These are phyloP conservation scores for Aspergillus alliaceus DNA, from an alignment of 2,329 filamentous ascomycete species.

Conservation along the genomic window DNA sequence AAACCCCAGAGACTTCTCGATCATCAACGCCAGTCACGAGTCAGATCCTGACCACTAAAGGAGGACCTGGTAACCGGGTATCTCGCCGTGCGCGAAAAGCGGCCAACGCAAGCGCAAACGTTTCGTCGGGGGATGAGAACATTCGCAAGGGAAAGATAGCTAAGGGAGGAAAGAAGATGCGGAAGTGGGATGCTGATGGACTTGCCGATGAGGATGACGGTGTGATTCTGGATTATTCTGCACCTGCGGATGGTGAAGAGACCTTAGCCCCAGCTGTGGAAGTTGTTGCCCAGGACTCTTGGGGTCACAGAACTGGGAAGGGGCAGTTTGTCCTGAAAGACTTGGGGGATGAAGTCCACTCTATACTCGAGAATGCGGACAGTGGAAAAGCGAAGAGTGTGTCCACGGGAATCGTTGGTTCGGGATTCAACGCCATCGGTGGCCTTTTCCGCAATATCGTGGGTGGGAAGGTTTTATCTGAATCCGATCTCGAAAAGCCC, in stretches of 20 bases:
- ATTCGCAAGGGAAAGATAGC: slow-evolving; percentile 58
- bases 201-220: slow-evolving; percentile 80
- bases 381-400: slow-evolving; percentile 55
- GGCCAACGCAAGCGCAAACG: slow-evolving; percentile 48
- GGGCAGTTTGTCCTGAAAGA: slow-evolving; percentile 95
- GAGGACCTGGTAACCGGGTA: slow-evolving; percentile 71
- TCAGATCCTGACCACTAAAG: slow-evolving; percentile 71
- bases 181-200: slow-evolving; percentile 91
- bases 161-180: slow-evolving; percentile 72
- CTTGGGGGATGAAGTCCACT: slow-evolving; percentile 87
- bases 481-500: slow-evolving; percentile 84
- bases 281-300: slow-evolving; percentile 73
- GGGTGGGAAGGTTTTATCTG: slow-evolving; percentile 87
- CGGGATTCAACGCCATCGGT: slow-evolving; percentile 77
- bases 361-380: slow-evolving; percentile 80
- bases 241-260: slow-evolving; percentile 57
- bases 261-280: slow-evolving; percentile 62
- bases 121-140: slow-evolving; percentile 81
- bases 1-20: slow-evolving; percentile 74
- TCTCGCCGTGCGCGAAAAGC: slow-evolving; percentile 79
- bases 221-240: slow-evolving; percentile 87
- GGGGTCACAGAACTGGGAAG: slow-evolving; percentile 81
- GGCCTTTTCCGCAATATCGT: slow-evolving; percentile 93
- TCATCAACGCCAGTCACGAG: slow-evolving; percentile 69
- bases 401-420: slow-evolving; percentile 68